Evolutionary conservation across 169 alveolate species (phyloP).

Genomic region (Plasmodium gallinaceum): DNA sequence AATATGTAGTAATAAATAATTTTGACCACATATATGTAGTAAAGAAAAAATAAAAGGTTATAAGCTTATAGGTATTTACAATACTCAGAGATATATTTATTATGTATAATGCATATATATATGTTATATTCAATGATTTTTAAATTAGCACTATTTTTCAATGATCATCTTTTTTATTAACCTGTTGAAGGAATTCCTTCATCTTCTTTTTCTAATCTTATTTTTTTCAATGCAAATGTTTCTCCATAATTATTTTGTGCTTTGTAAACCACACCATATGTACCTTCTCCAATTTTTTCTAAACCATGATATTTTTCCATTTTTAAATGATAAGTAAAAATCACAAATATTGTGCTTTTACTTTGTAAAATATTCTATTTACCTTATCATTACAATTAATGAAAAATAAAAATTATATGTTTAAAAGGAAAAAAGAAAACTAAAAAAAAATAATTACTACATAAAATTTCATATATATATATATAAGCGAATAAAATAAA

Average conservation of each 20-base stretch:
- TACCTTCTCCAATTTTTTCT: constrained; percentile 99
- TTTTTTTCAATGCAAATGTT: constrained; percentile 96
- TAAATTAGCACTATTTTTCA: background rate
- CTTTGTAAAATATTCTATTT: constrained; percentile 22
- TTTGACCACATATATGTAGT: constrained; percentile 20
- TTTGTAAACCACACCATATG: constrained; percentile 98
- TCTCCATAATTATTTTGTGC: constrained; percentile 93
- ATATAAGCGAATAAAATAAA: too few species aligned
- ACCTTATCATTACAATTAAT: constrained; percentile 60
- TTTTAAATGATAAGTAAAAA: constrained; percentile 38
- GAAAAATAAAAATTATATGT: constrained; percentile 4
- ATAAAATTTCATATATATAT: too few species aligned
- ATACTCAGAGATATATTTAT: background rate
- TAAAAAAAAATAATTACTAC: too few species aligned
- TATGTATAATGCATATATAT: background rate
- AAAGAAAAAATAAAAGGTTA: background rate
- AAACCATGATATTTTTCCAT: constrained; percentile 95
- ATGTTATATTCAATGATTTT: background rate
- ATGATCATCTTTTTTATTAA: constrained; percentile 1
- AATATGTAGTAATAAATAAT: constrained; percentile 85
- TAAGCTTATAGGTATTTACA: background rate
- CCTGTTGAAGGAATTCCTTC: constrained; percentile 97
- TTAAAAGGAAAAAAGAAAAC: constrained; percentile 1
- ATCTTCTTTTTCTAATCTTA: constrained; percentile 98
- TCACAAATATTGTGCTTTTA: constrained; percentile 76